Base-by-base conservation (phyloP, 2,329 filamentous ascomycete species). In the Fusarium sp. region DNA sequence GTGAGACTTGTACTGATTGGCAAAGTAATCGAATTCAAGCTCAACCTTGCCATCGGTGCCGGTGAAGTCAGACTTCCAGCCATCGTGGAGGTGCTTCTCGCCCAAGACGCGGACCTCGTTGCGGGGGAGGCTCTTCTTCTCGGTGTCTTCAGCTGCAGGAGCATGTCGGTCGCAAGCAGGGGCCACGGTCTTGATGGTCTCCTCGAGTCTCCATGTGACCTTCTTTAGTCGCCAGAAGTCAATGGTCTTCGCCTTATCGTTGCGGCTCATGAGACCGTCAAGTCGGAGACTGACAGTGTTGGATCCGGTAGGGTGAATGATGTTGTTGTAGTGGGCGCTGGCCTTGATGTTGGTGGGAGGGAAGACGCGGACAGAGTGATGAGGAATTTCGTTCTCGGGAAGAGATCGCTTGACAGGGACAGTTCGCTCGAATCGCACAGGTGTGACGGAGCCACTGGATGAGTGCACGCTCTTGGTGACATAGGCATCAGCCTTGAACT, bases 311-410 rank as follows among this genome's bases (percentile, higher is more conserved):
- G 96, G 95, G 84, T 98, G 92, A 72, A 98, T 91, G 73, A 97
- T 90, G 42, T 94, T 90, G 52, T 92, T 92, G 73, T 97, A 92
- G 78, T 94, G 91, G 72, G 96, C 93, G 79, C 91, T 92, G 66
- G 94, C 93, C 75, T 94, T 95, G 78, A 99, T 92, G 84, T 97
- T 96, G 75, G 96, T 99, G 0, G 96, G 96, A 54, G 96, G 96
- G 84, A 99, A 99, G 79, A 98, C 93, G 79, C 96, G 94, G 72
- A 98, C 91, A 22, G 94, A 97, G 83, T 95, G 92, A 83, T 97
- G 96, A 70, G 97, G 94, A 60, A 89, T 87, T 55, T 94, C 93
- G 6, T 94, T 90, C 60, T 92, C 84, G 13, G 84, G 88, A 32
- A 98, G 89, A 39, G 95, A 93, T 70, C 96, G 93, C 84, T 92